Percentiles rank a stretch among this genome's conserved stretches.
Conservation (phyloP, 129 eudicot species). For the Solidago caesia region DNA sequence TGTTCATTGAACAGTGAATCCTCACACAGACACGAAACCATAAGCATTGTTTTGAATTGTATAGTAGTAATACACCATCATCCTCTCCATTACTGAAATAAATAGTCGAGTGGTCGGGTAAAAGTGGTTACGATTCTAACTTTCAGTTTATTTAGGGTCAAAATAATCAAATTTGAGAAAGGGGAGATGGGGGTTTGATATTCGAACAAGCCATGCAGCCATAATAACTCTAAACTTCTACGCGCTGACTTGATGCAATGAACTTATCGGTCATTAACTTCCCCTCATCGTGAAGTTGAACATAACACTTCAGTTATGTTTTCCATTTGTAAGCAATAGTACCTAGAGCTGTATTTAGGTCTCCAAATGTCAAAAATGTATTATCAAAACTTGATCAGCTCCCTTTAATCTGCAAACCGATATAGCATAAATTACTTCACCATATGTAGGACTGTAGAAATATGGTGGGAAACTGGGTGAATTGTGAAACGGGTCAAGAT, state of each 20-base stretch:
- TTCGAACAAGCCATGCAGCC: too few species aligned
- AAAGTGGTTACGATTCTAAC: not conserved
- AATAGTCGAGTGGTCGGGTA: not conserved
- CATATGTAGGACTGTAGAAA: not conserved
- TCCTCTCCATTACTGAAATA: not conserved
- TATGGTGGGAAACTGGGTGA: too few species aligned
- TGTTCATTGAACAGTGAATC: too few species aligned
- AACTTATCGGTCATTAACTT: not conserved
- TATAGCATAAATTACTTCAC: conserved; percentile 1
- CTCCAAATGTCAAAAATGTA: conserved; percentile 18
- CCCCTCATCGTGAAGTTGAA: not conserved
- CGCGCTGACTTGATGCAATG: too few species aligned
- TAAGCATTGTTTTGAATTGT: too few species aligned
- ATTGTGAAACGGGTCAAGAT: too few species aligned
- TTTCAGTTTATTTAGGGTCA: not conserved
- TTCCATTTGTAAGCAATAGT: not conserved
- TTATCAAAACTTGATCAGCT: conserved; percentile 15
- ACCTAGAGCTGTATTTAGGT: not conserved
- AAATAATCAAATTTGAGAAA: not conserved
- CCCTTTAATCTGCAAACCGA: conserved; percentile 31
- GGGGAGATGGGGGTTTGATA: not conserved
- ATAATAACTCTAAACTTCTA: too few species aligned
- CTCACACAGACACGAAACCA: too few species aligned
- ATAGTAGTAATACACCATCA: not conserved
- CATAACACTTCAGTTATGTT: too few species aligned